These are phyloP conservation scores for Phytopythium mirpurense DNA, from an alignment of 352 stramenopile genomes.

Conservation along the genomic window DNA sequence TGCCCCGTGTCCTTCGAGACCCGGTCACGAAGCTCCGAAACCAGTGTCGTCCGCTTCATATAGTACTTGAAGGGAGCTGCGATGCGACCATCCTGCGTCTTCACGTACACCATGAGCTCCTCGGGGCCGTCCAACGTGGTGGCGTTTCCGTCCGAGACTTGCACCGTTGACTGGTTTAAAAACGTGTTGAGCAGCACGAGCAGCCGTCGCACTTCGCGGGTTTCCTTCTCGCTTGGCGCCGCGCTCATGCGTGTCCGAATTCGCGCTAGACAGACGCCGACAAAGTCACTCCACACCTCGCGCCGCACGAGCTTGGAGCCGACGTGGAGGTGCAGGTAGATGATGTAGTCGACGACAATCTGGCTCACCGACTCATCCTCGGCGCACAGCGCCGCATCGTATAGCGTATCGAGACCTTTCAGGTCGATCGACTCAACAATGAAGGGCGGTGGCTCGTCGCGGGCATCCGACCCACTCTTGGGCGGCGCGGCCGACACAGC, in stretches of 20 bases:
- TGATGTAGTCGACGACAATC: conserved; percentile 60
- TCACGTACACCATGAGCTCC: conserved; percentile 63
- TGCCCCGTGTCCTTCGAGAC: conserved; percentile 63
- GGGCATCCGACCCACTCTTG: conserved; percentile 5
- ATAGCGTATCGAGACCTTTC: conserved; percentile 57
- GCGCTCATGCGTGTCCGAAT: conserved; percentile 17
- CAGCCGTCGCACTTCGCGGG: conserved; percentile 40
- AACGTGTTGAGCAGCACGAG: conserved; percentile 75
- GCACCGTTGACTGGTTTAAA: conserved; percentile 54
- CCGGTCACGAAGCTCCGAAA: conserved; percentile 55
- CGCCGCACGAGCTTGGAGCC: conserved; percentile 61
- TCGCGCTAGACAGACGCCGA: conserved; percentile 35
- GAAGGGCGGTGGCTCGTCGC: conserved; percentile 26
- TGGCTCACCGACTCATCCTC: conserved; percentile 37
- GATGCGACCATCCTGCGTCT: conserved; percentile 56
- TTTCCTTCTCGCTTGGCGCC: conserved; percentile 16
- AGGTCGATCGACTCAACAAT: conserved; percentile 54
- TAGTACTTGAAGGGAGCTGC: conserved; percentile 59
- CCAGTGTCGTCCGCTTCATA: conserved; percentile 45
- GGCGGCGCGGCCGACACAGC: background rate
- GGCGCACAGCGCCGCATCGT: conserved; percentile 38
- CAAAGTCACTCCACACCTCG: conserved; percentile 68
- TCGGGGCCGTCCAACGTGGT: conserved; percentile 32
- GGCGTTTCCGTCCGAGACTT: conserved; percentile 8
- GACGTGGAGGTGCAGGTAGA: conserved; percentile 66